These are phyloP conservation scores for Singerocomus inundabilis DNA, from an alignment of 1,284 basidiomycete species.

Conservation along the genomic window DNA sequence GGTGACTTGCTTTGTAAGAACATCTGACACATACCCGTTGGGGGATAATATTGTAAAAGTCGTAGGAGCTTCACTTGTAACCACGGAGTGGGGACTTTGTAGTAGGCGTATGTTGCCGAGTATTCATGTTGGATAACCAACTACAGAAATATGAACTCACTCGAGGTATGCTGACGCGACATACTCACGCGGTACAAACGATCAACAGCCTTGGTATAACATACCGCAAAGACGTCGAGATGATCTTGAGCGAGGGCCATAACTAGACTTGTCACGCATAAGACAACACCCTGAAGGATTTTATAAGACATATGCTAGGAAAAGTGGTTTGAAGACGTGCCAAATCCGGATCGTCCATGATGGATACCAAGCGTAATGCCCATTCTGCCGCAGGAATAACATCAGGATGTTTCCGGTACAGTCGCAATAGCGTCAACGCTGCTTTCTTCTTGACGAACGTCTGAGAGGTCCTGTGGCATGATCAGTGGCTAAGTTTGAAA, in stretches of 20 bases:
- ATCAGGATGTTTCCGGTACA: conserved; percentile 95
- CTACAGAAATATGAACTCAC: conserved; percentile 41
- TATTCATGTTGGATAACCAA: conserved; percentile 91
- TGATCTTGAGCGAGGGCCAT: conserved; percentile 94
- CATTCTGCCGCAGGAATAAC: conserved; percentile 93
- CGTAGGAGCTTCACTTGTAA: conserved; percentile 95
- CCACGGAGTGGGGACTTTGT: conserved; percentile 98
- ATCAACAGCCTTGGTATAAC: conserved; percentile 94
- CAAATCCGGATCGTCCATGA: conserved; percentile 93
- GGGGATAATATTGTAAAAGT: conserved; percentile 93
- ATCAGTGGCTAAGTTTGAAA: conserved; percentile 9
- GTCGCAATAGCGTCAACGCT: conserved; percentile 86
- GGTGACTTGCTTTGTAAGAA: background rate
- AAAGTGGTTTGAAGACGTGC: conserved; percentile 40
- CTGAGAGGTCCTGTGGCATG: conserved; percentile 74
- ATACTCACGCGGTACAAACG: conserved; percentile 75
- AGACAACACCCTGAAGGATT: conserved; percentile 76
- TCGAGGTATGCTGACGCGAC: background rate
- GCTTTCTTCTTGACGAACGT: conserved; percentile 99
- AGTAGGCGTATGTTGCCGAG: conserved; percentile 89
- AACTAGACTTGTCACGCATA: conserved; percentile 92
- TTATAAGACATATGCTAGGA: conserved; percentile 11
- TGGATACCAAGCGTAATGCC: conserved; percentile 90
- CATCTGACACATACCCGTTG: conserved; percentile 62
- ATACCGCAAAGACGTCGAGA: conserved; percentile 85